phyloP scores from a whole-genome alignment of 2,329 filamentous ascomycete species.

The Arthroderma uncinatum region DNA sequence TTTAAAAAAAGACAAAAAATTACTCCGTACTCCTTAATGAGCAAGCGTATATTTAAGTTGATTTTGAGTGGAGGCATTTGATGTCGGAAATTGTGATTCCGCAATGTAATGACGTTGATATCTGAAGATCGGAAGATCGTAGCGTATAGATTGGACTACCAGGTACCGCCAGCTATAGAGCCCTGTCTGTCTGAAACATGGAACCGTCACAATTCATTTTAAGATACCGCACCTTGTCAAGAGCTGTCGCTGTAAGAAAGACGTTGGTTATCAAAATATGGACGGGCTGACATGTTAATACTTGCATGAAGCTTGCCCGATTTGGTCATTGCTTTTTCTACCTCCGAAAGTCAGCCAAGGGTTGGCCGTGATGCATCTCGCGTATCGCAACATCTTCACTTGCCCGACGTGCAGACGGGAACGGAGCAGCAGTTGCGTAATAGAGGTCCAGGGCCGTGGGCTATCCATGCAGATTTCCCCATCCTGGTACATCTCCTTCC shows the following conservation, averaged over 20 bases:
- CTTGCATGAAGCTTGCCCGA: neutral
- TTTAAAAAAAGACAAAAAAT: neutral
- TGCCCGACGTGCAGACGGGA: neutral
- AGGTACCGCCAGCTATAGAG: neutral
- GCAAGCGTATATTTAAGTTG: neutral
- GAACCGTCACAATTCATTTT: no score
- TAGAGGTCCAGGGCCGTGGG: neutral
- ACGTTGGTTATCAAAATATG: no score
- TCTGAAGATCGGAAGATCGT: neutral
- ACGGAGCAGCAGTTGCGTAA: neutral
- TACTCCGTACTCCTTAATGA: neutral
- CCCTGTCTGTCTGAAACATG: neutral
- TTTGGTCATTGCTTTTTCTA: neutral
- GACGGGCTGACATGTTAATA: neutral
- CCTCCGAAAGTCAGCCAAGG: neutral
- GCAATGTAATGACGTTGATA: neutral
- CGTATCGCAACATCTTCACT: neutral
- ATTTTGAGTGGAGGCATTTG: neutral
- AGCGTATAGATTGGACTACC: neutral
- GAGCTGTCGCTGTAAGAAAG: no score
- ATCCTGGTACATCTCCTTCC: neutral
- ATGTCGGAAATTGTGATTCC: neutral
- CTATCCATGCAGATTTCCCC: neutral
- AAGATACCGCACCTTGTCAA: no score
- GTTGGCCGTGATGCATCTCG: neutral